Evolutionary conservation across 257 asterid species (phyloP).

Genomic region (Ehretia macrophylla): DNA sequence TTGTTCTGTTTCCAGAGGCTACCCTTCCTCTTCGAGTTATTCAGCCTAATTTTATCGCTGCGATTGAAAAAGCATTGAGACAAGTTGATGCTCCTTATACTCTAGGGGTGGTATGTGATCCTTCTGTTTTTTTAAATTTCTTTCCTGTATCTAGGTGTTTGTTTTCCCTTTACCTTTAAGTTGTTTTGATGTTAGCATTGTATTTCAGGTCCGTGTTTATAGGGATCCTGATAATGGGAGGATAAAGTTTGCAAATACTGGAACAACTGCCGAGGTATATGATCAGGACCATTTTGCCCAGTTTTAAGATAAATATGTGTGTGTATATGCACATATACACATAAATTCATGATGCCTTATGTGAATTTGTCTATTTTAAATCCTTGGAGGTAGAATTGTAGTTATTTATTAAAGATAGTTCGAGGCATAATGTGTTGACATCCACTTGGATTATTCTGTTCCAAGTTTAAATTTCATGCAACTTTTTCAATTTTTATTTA

Average conservation of each 20-base stretch:
- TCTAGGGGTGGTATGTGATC: slow-evolving; percentile 79
- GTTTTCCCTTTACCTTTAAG: slow-evolving; percentile 15
- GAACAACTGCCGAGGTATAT: slow-evolving; percentile 93
- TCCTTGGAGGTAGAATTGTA: too few species aligned
- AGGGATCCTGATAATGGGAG: slow-evolving; percentile 51
- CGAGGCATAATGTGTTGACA: too few species aligned
- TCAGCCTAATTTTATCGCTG: slow-evolving; percentile 68
- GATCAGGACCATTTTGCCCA: slow-evolving; percentile 7
- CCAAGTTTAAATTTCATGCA: too few species aligned
- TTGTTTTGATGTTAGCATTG: slow-evolving; percentile 14
- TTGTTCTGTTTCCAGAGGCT: slow-evolving; percentile 95
- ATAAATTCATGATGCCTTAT: not conserved
- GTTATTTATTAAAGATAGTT: too few species aligned
- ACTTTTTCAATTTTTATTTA: too few species aligned
- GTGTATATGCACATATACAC: not conserved
- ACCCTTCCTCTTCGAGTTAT: slow-evolving; percentile 89
- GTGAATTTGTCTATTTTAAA: not conserved
- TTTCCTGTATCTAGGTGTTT: slow-evolving; percentile 6
- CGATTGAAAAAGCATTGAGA: slow-evolving; percentile 72
- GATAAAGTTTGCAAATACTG: slow-evolving; percentile 58
- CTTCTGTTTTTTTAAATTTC: slow-evolving; percentile 7
- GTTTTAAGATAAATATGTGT: not conserved
- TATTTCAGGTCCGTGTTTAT: slow-evolving; percentile 65
- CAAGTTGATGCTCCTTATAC: slow-evolving; percentile 77
- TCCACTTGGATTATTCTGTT: too few species aligned